phyloP scores from a whole-genome alignment of 225 moss, liverwort and hornwort genomes.

The Bryoerythrophyllum caledonicum region DNA sequence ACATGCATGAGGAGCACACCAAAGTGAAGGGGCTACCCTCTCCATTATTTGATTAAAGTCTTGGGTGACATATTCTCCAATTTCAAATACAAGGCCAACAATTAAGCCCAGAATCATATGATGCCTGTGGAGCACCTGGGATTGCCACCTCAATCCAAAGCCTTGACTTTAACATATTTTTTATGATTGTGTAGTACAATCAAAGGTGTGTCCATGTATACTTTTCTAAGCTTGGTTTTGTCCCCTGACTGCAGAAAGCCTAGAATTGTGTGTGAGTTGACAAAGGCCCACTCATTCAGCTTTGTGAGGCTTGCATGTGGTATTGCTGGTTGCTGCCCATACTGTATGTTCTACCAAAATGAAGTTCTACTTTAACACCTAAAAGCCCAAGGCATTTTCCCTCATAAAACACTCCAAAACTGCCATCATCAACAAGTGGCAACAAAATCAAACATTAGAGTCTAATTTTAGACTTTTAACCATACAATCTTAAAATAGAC shows the following conservation, averaged over 20 bases:
- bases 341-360: no score
- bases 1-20: background rate
- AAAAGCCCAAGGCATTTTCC: no score
- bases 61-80: background rate
- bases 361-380: no score
- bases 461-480: no score
- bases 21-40: conserved; percentile 4
- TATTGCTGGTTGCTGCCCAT: no score
- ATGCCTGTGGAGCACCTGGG: background rate
- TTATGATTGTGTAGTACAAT: background rate
- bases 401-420: no score
- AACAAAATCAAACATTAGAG: no score
- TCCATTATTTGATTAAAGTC: conserved; percentile 16
- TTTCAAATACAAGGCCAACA: background rate
- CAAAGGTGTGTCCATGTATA: background rate
- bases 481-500: no score
- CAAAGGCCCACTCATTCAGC: background rate
- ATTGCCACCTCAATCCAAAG: background rate
- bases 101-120: background rate
- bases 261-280: background rate
- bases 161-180: background rate
- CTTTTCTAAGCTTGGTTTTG: background rate
- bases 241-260: background rate
- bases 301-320: background rate
- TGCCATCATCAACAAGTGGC: no score